These are phyloP conservation scores for Crithidia sp. DNA, from an alignment of 208 protist species.

Conservation along the genomic window DNA sequence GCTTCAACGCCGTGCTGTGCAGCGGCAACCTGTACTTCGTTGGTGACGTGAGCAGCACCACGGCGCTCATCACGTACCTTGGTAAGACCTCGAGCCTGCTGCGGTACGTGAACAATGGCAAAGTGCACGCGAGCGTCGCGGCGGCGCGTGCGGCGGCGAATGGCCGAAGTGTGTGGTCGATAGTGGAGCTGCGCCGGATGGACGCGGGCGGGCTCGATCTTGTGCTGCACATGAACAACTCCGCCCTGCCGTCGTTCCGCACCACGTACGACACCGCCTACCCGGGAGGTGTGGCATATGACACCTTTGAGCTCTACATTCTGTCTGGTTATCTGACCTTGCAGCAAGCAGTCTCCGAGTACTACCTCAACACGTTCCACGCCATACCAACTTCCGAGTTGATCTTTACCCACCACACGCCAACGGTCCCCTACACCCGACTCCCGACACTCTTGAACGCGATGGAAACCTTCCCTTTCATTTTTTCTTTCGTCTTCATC, in stretches of 20 bases:
- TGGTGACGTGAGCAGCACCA: conserved; percentile 27
- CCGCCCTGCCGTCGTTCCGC: conserved; percentile 24
- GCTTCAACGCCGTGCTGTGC: conserved; percentile 20
- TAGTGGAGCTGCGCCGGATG: conserved; percentile 21
- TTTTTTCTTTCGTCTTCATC: conserved; percentile 64
- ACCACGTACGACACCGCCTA: conserved; percentile 8
- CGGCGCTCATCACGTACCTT: conserved; percentile 37
- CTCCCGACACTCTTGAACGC: conserved; percentile 2
- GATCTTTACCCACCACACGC: conserved; percentile 5
- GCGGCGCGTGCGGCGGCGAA: conserved; percentile 34
- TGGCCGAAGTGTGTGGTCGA: conserved; percentile 9
- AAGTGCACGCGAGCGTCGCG: conserved; percentile 29
- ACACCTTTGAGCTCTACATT: conserved; percentile 7
- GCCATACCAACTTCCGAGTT: neutral
- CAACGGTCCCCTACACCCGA: conserved; percentile 13
- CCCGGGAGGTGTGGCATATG: conserved; percentile 12
- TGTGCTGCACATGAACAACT: conserved; percentile 32
- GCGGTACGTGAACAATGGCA: conserved; percentile 44
- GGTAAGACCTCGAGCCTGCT: conserved; percentile 34
- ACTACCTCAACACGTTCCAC: conserved; percentile 30
- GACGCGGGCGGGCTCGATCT: conserved; percentile 22
- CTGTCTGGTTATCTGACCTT: conserved; percentile 65
- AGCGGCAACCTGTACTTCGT: conserved; percentile 51
- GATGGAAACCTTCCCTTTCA: conserved; percentile 35
- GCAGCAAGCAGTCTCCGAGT: conserved; percentile 58